These are phyloP conservation scores for Zygoascus hellenicus DNA, from an alignment of 1,139 yeast species.

Conservation along the genomic window DNA sequence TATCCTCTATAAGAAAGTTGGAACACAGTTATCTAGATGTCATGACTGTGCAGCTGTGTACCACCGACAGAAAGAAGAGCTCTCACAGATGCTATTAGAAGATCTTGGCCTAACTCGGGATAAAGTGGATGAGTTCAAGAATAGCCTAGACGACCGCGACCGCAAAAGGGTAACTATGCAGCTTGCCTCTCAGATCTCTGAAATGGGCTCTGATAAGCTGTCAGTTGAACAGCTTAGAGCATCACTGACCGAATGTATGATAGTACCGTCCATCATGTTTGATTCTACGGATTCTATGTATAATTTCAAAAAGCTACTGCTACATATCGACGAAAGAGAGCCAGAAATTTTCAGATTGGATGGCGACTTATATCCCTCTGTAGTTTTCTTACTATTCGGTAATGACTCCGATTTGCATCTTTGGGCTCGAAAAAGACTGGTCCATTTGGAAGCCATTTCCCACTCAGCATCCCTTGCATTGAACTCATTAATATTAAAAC, in stretches of 20 bases:
- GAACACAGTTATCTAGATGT: conserved; percentile 15
- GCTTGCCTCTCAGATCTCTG: neutral
- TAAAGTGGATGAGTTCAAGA: conserved; percentile 10
- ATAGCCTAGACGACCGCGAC: conserved; percentile 9
- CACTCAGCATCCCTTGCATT: too few species aligned
- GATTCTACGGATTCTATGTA: neutral
- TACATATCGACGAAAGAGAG: neutral
- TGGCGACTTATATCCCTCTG: conserved; percentile 17
- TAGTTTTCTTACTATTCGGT: conserved; percentile 27
- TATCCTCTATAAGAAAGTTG: conserved; percentile 6
- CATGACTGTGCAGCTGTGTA: conserved; percentile 16
- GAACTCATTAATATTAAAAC: neutral
- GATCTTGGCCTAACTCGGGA: conserved; percentile 12
- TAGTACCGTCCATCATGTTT: neutral
- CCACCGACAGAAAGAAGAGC: conserved; percentile 14
- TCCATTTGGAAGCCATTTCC: neutral
- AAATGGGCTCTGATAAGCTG: neutral
- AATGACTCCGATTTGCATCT: conserved; percentile 21
- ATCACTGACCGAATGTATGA: neutral
- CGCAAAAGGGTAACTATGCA: conserved; percentile 9
- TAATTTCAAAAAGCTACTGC: neutral
- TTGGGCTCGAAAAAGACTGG: conserved; percentile 25
- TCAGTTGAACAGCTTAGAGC: neutral
- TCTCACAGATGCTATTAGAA: conserved; percentile 7
- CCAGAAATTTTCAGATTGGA: neutral